Base-by-base conservation (phyloP, 2,329 filamentous ascomycete genomes). In the Cordyceps militaris region DNA sequence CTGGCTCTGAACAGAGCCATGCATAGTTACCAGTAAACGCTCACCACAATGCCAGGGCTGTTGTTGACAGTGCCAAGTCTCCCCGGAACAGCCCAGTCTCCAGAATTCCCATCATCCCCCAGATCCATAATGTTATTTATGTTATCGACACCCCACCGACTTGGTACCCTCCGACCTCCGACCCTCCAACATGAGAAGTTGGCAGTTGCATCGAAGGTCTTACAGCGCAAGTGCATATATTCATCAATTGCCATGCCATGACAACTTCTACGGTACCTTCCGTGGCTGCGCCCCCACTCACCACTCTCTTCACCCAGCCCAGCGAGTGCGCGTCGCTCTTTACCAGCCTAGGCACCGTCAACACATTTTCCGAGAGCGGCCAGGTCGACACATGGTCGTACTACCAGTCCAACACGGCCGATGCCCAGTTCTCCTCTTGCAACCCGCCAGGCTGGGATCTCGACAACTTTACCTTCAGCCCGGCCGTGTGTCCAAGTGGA, bases 391-490 rank as follows among this genome's bases (percentile, higher is more conserved):
- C 53, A 36, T 48, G 24, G 40, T n/a, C 10, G 28, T 46, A 55
- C 26, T 55, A 34, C 30, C 19, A 47, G 28, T 56, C 53, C 28
- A 21, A 56, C 32, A 56, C 23, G 19, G 19, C 53, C 30, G 43
- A 34, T 16, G 5, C 43, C 13, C 26, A 16, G 13, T 47, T 47
- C 28, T 48, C 53, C 6, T 56, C 43, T 3, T 56, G 53, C n/a
- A 42, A 56, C 13, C 42, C 53, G 21, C 42, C 43, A 13, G 53
- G 53, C 43, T 56, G 53, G 53, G 53, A 56, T n/a, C 1, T 4
- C n/a, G 11, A 48, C 43, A 40, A 48, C 42, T 47, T 56, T 16
- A 56, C 53, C 3, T 56, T 56, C 23, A 56, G 53, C 30, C 53
- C 53, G 21, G 43, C 42, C 19, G 30, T 56, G 21, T 56, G 53